phyloP scores from a whole-genome alignment of 352 stramenopile species.

The Phytophthora podocarpi region DNA sequence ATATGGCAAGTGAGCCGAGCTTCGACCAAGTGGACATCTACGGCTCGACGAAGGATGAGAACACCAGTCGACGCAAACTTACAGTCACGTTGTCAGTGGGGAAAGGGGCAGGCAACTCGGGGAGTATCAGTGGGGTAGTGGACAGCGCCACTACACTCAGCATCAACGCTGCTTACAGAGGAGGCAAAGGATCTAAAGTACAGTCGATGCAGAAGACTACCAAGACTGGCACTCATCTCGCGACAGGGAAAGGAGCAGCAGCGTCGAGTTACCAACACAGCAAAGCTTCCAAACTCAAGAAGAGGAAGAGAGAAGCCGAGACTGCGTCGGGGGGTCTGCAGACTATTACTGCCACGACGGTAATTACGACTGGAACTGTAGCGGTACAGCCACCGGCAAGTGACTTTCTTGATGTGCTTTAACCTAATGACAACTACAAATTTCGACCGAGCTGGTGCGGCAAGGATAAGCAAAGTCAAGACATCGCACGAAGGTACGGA shows the following conservation, averaged over 20 bases:
- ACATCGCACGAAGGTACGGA: too few species aligned
- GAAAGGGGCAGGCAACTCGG: constrained; percentile 13
- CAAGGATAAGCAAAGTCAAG: not conserved
- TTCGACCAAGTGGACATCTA: constrained; percentile 63
- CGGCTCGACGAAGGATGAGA: constrained; percentile 40
- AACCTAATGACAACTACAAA: constrained; percentile 18
- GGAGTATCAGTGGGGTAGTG: constrained; percentile 14
- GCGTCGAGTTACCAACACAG: constrained; percentile 31
- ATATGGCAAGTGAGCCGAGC: constrained; percentile 54
- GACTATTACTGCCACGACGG: not conserved
- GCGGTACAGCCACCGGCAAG: constrained; percentile 23
- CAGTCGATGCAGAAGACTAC: constrained; percentile 25
- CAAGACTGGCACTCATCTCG: constrained; percentile 15
- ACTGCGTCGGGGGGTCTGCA: constrained; percentile 10
- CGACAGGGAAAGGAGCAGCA: constrained; percentile 28
- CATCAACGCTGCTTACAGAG: constrained; percentile 13
- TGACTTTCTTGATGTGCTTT: constrained; percentile 71
- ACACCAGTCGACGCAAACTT: constrained; percentile 41
- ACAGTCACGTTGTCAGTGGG: constrained; percentile 52
- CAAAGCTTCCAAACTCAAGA: constrained; percentile 57
- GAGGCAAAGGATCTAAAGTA: constrained; percentile 38
- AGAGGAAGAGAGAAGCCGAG: constrained; percentile 52
- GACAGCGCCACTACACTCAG: constrained; percentile 5
- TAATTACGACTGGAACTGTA: constrained; percentile 1
- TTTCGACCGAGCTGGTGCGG: too few species aligned